These are phyloP conservation scores for Microstroma glucosiphilum DNA, from an alignment of 1,284 basidiomycete species.

Conservation along the genomic window DNA sequence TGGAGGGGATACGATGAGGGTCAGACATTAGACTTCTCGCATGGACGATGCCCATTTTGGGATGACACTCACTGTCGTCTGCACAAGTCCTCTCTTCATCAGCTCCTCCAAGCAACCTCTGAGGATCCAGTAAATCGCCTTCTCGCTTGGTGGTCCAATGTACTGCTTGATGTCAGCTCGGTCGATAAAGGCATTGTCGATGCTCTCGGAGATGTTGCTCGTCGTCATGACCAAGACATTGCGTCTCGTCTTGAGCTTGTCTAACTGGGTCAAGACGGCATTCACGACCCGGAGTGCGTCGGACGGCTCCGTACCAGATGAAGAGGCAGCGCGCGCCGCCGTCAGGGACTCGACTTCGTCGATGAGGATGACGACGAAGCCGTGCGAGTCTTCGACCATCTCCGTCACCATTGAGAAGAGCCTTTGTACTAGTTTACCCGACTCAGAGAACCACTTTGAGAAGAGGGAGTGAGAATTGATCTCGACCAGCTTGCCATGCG, in stretches of 20 bases:
- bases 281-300: slow-evolving; percentile 96
- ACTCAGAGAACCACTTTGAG: slow-evolving; percentile 73
- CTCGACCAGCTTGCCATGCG: slow-evolving; percentile 79
- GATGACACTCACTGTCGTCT: background rate
- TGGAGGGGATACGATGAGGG: no score
- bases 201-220: slow-evolving; percentile 87
- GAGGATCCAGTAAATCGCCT: slow-evolving; percentile 92
- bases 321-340: slow-evolving; percentile 83
- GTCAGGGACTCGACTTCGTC: slow-evolving; percentile 97
- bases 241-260: slow-evolving; percentile 84
- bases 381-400: slow-evolving; percentile 76
- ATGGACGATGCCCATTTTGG: background rate
- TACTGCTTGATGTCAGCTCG: slow-evolving; percentile 95
- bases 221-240: slow-evolving; percentile 96
- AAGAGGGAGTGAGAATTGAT: slow-evolving; percentile 63
- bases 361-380: slow-evolving; percentile 89
- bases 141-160: slow-evolving; percentile 77
- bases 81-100: slow-evolving; percentile 65
- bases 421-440: slow-evolving; percentile 92
- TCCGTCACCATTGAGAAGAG: slow-evolving; percentile 83
- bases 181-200: slow-evolving; percentile 92
- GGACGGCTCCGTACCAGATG: slow-evolving; percentile 86
- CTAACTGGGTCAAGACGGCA: slow-evolving; percentile 90
- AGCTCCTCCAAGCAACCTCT: slow-evolving; percentile 75
- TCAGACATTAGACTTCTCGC: background rate